Percentiles rank a stretch among this genome's conserved stretches.
These are phyloP conservation scores for Penicillium sp. DNA, from an alignment of 2,329 filamentous ascomycete species.

Conservation along the genomic window DNA sequence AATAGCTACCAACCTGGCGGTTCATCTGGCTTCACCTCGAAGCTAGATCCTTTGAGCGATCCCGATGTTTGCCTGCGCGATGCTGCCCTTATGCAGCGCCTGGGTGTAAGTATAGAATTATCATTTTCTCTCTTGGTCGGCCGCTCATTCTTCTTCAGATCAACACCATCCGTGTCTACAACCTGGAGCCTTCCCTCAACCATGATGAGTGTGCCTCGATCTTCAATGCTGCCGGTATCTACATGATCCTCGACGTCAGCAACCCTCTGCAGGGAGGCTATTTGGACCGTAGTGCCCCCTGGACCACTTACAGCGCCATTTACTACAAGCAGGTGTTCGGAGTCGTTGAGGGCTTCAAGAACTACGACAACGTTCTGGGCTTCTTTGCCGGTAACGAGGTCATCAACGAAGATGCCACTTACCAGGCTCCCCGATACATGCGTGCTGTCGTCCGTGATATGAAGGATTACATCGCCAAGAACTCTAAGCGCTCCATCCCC, in stretches of 20 bases:
- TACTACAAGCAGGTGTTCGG: conserved; percentile 59
- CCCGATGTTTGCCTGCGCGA: conserved; percentile 58
- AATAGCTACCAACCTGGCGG: conserved; percentile 60
- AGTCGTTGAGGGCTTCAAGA: conserved; percentile 64
- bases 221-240: conserved; percentile 64
- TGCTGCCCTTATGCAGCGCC: conserved; percentile 59
- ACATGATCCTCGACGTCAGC: conserved; percentile 64
- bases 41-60: conserved; percentile 56
- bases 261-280: conserved; percentile 55
- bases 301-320: conserved; percentile 52
- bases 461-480: conserved; percentile 63
- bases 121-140: background rate
- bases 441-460: conserved; percentile 63
- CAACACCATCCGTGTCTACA: conserved; percentile 65
- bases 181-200: conserved; percentile 56
- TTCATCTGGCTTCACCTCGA: conserved; percentile 54
- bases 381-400: conserved; percentile 68
- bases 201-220: conserved; percentile 61
- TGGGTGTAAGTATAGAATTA: conserved; percentile 48
- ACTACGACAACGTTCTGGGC: conserved; percentile 61
- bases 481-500: conserved; percentile 56
- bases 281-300: conserved; percentile 55
- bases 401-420: conserved; percentile 58
- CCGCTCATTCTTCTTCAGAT: conserved; percentile 34
- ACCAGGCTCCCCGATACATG: conserved; percentile 56